phyloP scores from a whole-genome alignment of 345 rosid species.

The Trapa bicornis region DNA sequence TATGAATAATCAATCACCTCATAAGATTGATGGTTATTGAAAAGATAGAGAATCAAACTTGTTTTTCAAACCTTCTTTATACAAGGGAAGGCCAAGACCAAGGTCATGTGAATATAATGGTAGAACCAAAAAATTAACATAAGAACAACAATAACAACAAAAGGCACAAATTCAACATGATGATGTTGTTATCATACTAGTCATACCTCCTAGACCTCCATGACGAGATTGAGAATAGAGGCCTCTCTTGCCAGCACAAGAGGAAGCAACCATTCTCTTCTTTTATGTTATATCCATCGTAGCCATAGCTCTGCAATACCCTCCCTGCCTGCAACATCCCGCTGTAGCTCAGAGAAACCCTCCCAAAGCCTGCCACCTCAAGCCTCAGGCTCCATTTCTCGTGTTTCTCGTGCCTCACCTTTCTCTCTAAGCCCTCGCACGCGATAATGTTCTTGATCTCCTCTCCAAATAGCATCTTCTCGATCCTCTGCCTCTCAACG shows the following conservation, averaged over 20 bases:
- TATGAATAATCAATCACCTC: too few species aligned
- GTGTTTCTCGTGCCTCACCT: slow-evolving; percentile 59
- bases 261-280: slow-evolving; percentile 47
- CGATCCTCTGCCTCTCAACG: slow-evolving; percentile 48
- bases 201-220: slow-evolving; percentile 45
- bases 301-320: slow-evolving; percentile 42
- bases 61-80: too few species aligned
- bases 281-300: slow-evolving; percentile 51
- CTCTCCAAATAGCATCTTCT: slow-evolving; percentile 63
- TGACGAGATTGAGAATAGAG: slow-evolving; percentile 51
- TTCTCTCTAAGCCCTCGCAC: slow-evolving; percentile 52
- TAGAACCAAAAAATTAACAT: too few species aligned
- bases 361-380: slow-evolving; percentile 48
- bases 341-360: slow-evolving; percentile 48
- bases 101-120: too few species aligned
- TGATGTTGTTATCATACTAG: slow-evolving; percentile 9
- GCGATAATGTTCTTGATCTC: slow-evolving; percentile 65
- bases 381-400: slow-evolving; percentile 60
- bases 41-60: too few species aligned
- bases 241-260: slow-evolving; percentile 53
- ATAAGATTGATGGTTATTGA: too few species aligned
- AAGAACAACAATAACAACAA: too few species aligned
- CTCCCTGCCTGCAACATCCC: slow-evolving; percentile 48
- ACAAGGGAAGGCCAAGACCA: too few species aligned
- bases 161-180: background rate